Percentiles rank a stretch among this genome's conserved stretches.
These are phyloP conservation scores for Babesia gibsoni DNA, from an alignment of 169 alveolate genomes.

Conservation along the genomic window DNA sequence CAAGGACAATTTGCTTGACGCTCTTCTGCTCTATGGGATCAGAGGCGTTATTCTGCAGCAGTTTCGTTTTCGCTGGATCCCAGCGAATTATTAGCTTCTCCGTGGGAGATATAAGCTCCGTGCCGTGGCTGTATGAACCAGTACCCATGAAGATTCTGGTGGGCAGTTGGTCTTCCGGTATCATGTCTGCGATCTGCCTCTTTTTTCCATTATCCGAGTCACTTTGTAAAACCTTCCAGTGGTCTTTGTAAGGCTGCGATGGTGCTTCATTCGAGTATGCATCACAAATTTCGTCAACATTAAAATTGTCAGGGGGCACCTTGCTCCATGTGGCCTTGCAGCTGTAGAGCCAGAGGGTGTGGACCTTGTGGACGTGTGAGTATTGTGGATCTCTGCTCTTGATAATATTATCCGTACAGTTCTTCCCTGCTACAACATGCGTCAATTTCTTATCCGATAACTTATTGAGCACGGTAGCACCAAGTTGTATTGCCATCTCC, in stretches of 20 bases:
- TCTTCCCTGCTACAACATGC: constrained; percentile 87
- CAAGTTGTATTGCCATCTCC: constrained; percentile 83
- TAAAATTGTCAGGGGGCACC: constrained; percentile 74
- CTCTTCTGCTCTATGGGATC: constrained; percentile 31
- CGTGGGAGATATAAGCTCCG: constrained; percentile 78
- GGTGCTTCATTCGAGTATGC: constrained; percentile 84
- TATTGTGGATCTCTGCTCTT: constrained; percentile 74
- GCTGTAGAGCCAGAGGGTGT: constrained; percentile 87
- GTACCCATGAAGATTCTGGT: constrained; percentile 80
- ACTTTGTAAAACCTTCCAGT: constrained; percentile 77
- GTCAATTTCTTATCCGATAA: constrained; percentile 80
- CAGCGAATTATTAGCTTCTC: constrained; percentile 77
- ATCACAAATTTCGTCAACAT: constrained; percentile 84
- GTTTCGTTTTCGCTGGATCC: constrained; percentile 79
- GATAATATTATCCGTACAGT: constrained; percentile 83
- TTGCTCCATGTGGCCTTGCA: constrained; percentile 85
- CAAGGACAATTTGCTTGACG: constrained; percentile 12
- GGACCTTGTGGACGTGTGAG: constrained; percentile 79
- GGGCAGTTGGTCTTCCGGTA: constrained; percentile 69
- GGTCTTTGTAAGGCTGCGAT: constrained; percentile 83
- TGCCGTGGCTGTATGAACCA: constrained; percentile 83
- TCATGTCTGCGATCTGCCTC: constrained; percentile 55
- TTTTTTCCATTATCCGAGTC: constrained; percentile 20
- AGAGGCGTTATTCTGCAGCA: constrained; percentile 60
- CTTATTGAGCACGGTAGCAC: constrained; percentile 79